phyloP scores from a whole-genome alignment of 306 rosid genomes.

The Phaseolus lunatus region DNA sequence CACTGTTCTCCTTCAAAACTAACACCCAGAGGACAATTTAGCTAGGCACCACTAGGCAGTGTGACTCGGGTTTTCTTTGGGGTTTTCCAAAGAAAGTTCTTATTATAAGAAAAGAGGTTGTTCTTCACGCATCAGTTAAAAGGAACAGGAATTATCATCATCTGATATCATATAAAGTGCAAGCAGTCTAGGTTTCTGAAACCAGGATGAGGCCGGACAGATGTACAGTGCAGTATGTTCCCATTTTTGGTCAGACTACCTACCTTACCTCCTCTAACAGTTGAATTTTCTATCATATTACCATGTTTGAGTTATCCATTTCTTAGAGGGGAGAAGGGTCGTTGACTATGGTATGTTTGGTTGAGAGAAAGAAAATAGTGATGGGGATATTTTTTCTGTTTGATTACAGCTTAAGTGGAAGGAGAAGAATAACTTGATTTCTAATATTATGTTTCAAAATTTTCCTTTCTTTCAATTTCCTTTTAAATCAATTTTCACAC shows the following conservation, averaged over 20 bases:
- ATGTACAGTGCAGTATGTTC: constrained; percentile 9
- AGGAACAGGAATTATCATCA: constrained; percentile 5
- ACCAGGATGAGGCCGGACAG: neutral
- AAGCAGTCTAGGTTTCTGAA: constrained; percentile 30
- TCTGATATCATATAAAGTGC: neutral
- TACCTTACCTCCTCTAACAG: neutral
- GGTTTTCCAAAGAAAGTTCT: neutral
- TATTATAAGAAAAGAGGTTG: neutral
- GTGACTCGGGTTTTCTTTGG: neutral
- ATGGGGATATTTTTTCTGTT: neutral
- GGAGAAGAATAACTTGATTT: neutral
- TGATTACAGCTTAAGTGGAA: neutral
- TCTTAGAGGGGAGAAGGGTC: neutral
- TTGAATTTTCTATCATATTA: neutral
- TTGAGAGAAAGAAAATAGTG: neutral
- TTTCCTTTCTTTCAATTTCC: neutral
- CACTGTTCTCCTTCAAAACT: neutral
- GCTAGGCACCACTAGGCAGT: constrained; percentile 3
- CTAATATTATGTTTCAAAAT: neutral
- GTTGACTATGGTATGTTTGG: neutral
- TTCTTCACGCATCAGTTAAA: neutral
- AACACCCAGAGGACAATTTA: neutral
- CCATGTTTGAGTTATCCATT: neutral
- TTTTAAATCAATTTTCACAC: neutral
- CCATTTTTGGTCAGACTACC: constrained; percentile 20